These are phyloP conservation scores for Theileria sp. DNA, from an alignment of 169 alveolate genomes.

Conservation along the genomic window DNA sequence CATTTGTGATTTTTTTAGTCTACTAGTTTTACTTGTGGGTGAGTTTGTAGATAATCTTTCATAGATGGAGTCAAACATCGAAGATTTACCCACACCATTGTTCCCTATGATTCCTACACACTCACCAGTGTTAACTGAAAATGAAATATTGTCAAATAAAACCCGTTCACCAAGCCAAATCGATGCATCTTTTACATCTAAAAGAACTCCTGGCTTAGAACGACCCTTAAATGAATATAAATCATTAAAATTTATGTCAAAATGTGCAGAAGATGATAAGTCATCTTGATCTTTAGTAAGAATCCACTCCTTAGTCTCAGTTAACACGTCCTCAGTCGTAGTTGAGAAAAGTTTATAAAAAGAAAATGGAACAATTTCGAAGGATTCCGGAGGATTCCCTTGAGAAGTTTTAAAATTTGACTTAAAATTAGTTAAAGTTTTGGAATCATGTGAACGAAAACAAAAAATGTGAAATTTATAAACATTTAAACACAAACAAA, in stretches of 20 bases:
- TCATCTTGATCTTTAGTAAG: neutral
- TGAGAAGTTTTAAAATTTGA: neutral
- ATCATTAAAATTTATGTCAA: slow-evolving; percentile 4
- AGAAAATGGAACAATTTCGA: neutral
- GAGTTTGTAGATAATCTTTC: slow-evolving; percentile 20
- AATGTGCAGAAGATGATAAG: neutral
- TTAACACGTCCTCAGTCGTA: neutral
- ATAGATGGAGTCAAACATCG: slow-evolving; percentile 60
- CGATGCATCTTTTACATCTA: slow-evolving; percentile 37
- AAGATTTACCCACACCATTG: slow-evolving; percentile 78
- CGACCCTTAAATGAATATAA: slow-evolving; percentile 3
- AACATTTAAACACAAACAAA: too few relatives aligned
- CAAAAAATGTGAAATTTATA: neutral
- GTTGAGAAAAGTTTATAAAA: neutral
- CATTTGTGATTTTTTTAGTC: neutral
- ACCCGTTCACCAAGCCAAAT: slow-evolving; percentile 56
- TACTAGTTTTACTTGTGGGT: neutral
- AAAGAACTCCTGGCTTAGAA: slow-evolving; percentile 20
- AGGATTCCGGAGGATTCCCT: neutral
- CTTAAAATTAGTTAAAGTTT: neutral
- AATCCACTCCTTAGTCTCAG: slow-evolving; percentile 12
- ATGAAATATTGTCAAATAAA: slow-evolving; percentile 66
- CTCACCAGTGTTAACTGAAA: slow-evolving; percentile 64
- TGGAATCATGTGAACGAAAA: neutral
- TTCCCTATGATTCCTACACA: slow-evolving; percentile 77